Evolutionary conservation across 1,284 basidiomycete species (phyloP).

Genomic region (Boletus hoseneyae): DNA sequence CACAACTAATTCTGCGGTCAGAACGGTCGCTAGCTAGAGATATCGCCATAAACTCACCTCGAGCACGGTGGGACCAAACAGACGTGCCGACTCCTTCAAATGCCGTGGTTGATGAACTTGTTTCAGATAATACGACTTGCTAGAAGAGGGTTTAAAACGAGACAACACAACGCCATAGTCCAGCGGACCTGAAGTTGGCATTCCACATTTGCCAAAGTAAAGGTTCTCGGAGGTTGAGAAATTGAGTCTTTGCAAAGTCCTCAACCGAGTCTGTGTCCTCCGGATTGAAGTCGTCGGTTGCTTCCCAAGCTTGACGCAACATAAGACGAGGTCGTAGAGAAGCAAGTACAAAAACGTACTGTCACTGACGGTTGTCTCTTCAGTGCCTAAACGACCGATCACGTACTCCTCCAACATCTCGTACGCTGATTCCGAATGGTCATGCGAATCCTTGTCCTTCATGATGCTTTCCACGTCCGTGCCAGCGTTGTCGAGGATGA

Average conservation of each 20-base stretch:
- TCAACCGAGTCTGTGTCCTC: slow-evolving; percentile 77
- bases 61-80: slow-evolving; percentile 82
- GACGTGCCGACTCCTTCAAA: slow-evolving; percentile 78
- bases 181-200: slow-evolving; percentile 67
- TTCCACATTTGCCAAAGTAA: slow-evolving; percentile 84
- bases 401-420: slow-evolving; percentile 88
- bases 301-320: slow-evolving; percentile 68
- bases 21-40: neutral
- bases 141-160: slow-evolving; percentile 27
- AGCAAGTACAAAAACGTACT: slow-evolving; percentile 45
- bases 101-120: slow-evolving; percentile 98
- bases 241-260: slow-evolving; percentile 87
- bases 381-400: slow-evolving; percentile 76
- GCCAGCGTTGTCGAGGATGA: slow-evolving; percentile 79
- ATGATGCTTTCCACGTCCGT: slow-evolving; percentile 82
- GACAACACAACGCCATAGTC: neutral
- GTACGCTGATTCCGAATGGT: slow-evolving; percentile 92
- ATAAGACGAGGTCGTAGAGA: slow-evolving; percentile 2
- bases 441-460: slow-evolving; percentile 83
- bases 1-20: slow-evolving; percentile 50
- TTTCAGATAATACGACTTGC: slow-evolving; percentile 93
- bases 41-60: slow-evolving; percentile 51
- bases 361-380: slow-evolving; percentile 75
- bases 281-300: slow-evolving; percentile 85
- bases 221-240: slow-evolving; percentile 89